Evolutionary conservation across 768 basidiomycete genomes (phyloP).

Genomic region (Tricholoma furcatifolium): DNA sequence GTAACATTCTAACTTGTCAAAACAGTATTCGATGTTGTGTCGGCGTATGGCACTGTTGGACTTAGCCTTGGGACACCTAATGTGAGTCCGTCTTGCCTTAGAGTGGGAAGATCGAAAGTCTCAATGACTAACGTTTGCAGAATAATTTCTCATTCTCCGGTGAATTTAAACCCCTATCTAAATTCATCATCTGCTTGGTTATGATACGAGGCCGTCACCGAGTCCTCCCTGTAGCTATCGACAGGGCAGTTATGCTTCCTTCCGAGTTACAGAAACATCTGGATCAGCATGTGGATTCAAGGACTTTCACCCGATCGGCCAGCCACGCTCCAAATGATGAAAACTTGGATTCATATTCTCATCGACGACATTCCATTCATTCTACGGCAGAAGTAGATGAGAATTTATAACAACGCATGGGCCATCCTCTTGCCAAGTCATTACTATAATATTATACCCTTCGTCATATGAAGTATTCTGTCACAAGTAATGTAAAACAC

Average conservation of each 20-base stretch:
- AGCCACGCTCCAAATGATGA: constrained; percentile 4
- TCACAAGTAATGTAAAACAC: not conserved
- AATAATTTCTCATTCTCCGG: constrained; percentile 81
- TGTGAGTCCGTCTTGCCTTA: constrained; percentile 39
- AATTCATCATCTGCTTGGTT: constrained; percentile 81
- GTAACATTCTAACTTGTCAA: not conserved
- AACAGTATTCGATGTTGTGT: constrained; percentile 82
- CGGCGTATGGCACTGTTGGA: constrained; percentile 87
- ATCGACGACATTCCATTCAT: constrained; percentile 4
- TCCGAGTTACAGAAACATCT: constrained; percentile 48
- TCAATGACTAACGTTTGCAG: constrained; percentile 35
- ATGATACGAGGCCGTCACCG: constrained; percentile 96
- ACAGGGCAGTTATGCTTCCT: constrained; percentile 83
- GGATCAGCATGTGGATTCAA: constrained; percentile 14
- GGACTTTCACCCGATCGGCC: constrained; percentile 1
- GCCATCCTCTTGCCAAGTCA: not conserved
- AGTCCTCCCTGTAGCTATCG: constrained; percentile 84
- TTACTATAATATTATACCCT: not conserved
- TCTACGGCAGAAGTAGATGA: not conserved
- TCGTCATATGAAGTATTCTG: not conserved
- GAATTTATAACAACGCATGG: not conserved
- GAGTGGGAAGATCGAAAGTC: constrained; percentile 5
- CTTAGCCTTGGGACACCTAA: constrained; percentile 85
- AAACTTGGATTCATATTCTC: not conserved
- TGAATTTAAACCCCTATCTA: constrained; percentile 75